phyloP scores from a whole-genome alignment of 2,329 filamentous ascomycete species.

The Trichoderma sp. region DNA sequence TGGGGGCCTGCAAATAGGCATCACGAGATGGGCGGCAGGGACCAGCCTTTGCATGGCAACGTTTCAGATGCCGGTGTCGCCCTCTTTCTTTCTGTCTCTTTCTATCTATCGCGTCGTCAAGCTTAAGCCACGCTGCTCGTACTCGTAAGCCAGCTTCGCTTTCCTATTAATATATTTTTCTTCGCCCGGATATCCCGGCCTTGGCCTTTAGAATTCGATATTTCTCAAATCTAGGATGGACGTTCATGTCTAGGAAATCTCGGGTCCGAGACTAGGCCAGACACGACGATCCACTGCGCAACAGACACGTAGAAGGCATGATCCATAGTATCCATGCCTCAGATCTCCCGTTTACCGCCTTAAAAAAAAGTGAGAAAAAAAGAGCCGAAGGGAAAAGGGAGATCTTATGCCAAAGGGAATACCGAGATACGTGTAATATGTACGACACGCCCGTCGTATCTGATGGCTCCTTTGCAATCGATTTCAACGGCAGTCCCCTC shows the following conservation, averaged over 20 bases:
- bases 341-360: neutral
- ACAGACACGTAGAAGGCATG: neutral
- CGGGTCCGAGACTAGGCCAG: neutral
- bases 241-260: neutral
- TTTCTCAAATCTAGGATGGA: neutral
- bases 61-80: neutral
- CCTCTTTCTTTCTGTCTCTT: neutral
- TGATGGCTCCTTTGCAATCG: neutral
- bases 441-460: neutral
- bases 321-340: neutral
- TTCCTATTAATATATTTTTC: neutral
- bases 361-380: neutral
- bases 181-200: neutral
- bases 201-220: neutral
- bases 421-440: neutral
- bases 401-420: neutral
- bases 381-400: neutral
- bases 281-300: neutral
- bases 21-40: neutral
- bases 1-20: neutral
- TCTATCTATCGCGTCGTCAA: neutral
- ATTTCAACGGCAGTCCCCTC: neutral
- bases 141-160: neutral
- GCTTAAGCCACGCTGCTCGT: neutral
- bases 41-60: neutral